phyloP scores from a whole-genome alignment of 257 asterid species.

The Handroanthus guayacan region DNA sequence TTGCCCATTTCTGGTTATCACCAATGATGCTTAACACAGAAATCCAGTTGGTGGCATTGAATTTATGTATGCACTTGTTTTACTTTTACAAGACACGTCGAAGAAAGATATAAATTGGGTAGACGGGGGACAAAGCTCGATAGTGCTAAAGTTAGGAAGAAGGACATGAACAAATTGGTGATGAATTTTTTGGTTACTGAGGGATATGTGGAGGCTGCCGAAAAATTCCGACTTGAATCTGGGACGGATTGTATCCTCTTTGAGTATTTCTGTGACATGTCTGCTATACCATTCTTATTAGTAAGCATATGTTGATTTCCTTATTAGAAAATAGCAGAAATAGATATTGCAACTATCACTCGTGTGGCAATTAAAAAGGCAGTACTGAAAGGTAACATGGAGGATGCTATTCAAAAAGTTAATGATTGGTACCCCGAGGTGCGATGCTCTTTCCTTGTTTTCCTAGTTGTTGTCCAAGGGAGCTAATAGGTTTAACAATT shows the following conservation, averaged over 20 bases:
- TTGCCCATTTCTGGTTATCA: not conserved
- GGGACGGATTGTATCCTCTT: conserved; percentile 84
- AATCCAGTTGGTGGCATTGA: not conserved
- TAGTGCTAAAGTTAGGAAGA: conserved; percentile 64
- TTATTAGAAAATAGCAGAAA: conserved; percentile 70
- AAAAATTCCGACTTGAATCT: conserved; percentile 73
- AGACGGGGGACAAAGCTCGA: conserved; percentile 78
- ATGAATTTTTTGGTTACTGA: conserved; percentile 87
- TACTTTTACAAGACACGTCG: conserved; percentile 57
- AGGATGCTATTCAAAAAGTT: conserved; percentile 85
- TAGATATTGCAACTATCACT: conserved; percentile 79
- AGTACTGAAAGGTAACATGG: conserved; percentile 76
- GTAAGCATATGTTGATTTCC: conserved; percentile 36
- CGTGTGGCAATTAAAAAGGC: conserved; percentile 93
- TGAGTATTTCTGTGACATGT: not conserved
- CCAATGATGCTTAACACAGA: not conserved
- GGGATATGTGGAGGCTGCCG: conserved; percentile 86
- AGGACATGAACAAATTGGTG: conserved; percentile 80
- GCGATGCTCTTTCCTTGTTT: conserved; percentile 8
- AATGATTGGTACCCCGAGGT: conserved; percentile 91
- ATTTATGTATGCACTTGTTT: not conserved
- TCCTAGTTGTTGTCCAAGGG: not conserved
- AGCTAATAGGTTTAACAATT: not conserved
- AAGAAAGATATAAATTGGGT: conserved; percentile 69
- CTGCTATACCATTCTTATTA: not conserved